Evolutionary conservation across 306 rosid species (phyloP).

Genomic region (Acacia acuminata): DNA sequence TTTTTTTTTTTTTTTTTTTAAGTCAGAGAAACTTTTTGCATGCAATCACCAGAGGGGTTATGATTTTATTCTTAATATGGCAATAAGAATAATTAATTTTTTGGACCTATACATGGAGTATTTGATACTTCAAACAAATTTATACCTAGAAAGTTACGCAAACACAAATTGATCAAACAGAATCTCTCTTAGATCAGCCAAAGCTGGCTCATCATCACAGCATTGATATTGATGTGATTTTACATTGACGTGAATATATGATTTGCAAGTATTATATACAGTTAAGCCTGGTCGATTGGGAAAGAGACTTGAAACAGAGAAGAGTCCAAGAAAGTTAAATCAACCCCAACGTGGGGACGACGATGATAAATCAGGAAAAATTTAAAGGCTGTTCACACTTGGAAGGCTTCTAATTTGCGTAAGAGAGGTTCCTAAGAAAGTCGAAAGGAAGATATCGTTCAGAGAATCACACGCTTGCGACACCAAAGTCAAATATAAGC

Average conservation of each 20-base stretch:
- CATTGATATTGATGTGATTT: neutral
- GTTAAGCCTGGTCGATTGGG: neutral
- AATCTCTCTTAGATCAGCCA: neutral
- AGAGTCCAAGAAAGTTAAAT: neutral
- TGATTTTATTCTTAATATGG: no score
- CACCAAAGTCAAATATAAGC: constrained; percentile 22
- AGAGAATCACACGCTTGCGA: neutral
- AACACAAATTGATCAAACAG: neutral
- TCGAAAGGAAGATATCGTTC: neutral
- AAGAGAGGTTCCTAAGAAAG: neutral
- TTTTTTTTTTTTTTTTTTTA: no score
- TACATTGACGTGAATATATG: neutral
- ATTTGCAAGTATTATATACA: neutral
- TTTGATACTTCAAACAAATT: no score
- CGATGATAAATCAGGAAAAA: neutral
- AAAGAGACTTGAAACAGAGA: neutral
- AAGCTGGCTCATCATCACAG: neutral
- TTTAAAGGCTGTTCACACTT: constrained; percentile 25
- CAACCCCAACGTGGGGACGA: neutral
- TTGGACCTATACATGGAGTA: no score
- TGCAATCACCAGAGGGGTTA: no score
- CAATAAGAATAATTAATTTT: no score
- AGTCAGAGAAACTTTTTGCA: no score
- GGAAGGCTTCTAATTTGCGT: neutral
- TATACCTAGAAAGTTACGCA: no score